Evolutionary conservation across 208 protist genomes (phyloP), one percentile per base, ranked within the genome.

Genomic region (Wallacemonas sp.): DNA sequence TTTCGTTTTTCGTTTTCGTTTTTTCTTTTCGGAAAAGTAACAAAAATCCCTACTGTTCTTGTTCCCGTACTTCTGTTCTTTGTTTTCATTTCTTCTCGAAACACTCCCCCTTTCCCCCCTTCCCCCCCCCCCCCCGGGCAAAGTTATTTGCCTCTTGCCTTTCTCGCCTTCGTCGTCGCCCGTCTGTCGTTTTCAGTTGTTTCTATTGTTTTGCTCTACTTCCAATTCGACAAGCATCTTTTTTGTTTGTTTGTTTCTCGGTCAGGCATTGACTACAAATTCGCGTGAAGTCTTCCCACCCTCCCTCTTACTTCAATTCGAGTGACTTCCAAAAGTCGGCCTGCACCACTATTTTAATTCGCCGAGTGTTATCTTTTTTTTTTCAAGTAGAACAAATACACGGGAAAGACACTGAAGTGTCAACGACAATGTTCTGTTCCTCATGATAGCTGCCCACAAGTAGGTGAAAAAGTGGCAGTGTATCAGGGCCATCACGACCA

Each of bases 1-100:
- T 45, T 45, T 23, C 33, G 10, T 46, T 63, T 55, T 52, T 36
- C 33, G 36, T 29, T 65, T 46, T 50, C 28, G n/a, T 46, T 57
- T 31, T 26, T 25, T 23, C 20, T n/a, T n/a, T n/a, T n/a, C n/a
- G n/a, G n/a, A n/a, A n/a, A n/a, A n/a, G n/a, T n/a, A n/a, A n/a
- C n/a, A n/a, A n/a, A n/a, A n/a, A n/a, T n/a, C n/a, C n/a, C 0
- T 16, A 14, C 7, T 61, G 20, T 33, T 61, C 8, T 46, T 7
- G 26, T 7, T 42, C 31, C 16, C 8, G 61, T 10, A n/a, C 14
- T 16, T 31, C 33, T 54, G 25, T 70, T 64, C 31, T 49, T 31
- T 61, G 48, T 69, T 59, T 52, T 38, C 25, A 33, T 44, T 32
- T 38, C 31, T 50, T 57, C 25, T 42, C 45, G 3, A 42, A 8